Evolutionary conservation across 1,284 basidiomycete genomes (phyloP).

Genomic region (Tremellales sp.): DNA sequence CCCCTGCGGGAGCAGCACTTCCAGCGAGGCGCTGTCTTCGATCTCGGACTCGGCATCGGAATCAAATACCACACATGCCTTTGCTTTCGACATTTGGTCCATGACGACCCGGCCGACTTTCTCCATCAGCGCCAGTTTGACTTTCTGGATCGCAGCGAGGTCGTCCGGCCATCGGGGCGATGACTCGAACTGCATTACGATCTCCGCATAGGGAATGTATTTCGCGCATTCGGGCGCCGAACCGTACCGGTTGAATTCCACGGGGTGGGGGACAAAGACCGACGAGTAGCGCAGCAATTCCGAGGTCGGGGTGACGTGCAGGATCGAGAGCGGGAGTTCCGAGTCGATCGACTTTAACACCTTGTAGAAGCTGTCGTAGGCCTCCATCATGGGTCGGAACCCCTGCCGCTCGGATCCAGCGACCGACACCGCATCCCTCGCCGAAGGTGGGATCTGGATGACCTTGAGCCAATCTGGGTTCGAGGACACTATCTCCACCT

Average conservation of each 20-base stretch:
- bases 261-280: slow-evolving; percentile 66
- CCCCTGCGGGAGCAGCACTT: slow-evolving; percentile 74
- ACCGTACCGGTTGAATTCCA: slow-evolving; percentile 50
- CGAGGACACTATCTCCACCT: slow-evolving; percentile 55
- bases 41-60: slow-evolving; percentile 57
- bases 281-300: slow-evolving; percentile 78
- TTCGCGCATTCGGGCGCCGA: slow-evolving; percentile 56
- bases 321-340: slow-evolving; percentile 73
- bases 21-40: slow-evolving; percentile 68
- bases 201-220: slow-evolving; percentile 65
- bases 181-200: slow-evolving; percentile 82
- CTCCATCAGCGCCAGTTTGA: slow-evolving; percentile 91
- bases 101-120: slow-evolving; percentile 64
- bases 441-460: slow-evolving; percentile 60
- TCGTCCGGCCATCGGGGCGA: slow-evolving; percentile 95
- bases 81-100: slow-evolving; percentile 54
- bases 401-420: slow-evolving; percentile 55
- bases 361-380: slow-evolving; percentile 77
- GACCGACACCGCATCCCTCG: slow-evolving; percentile 50
- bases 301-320: slow-evolving; percentile 67
- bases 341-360: slow-evolving; percentile 72
- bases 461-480: slow-evolving; percentile 59
- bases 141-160: slow-evolving; percentile 83
- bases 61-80: slow-evolving; percentile 54
- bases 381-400: slow-evolving; percentile 71